A percentile compares a stretch with the other conserved stretches of the same genome.
Evolutionary conservation across 768 basidiomycete species (phyloP).

Genomic region (Leucocoprinus birnbaumii): DNA sequence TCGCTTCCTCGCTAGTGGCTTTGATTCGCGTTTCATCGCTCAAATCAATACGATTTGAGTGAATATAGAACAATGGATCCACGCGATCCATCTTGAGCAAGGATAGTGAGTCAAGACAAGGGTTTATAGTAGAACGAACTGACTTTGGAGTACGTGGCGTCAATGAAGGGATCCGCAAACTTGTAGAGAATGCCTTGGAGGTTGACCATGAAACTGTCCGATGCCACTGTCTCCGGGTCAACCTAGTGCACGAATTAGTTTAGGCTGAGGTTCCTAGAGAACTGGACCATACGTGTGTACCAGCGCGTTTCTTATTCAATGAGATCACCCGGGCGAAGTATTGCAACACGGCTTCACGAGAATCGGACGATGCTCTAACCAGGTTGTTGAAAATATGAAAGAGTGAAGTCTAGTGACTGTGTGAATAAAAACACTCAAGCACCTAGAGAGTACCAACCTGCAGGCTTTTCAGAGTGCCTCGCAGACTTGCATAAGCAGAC

Average conservation of each 20-base stretch:
- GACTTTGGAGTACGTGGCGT: constrained; percentile 86
- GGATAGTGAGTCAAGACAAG: neutral
- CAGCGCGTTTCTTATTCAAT: constrained; percentile 82
- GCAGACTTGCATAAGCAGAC: constrained; percentile 78
- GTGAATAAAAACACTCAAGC: neutral
- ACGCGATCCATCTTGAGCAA: constrained; percentile 79
- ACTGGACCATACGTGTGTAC: constrained; percentile 77
- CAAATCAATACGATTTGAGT: constrained; percentile 69
- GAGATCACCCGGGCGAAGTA: constrained; percentile 76
- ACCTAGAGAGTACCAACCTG: constrained; percentile 50
- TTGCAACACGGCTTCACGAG: constrained; percentile 78
- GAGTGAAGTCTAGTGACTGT: constrained; percentile 44
- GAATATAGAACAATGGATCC: constrained; percentile 77
- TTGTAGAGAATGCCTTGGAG: constrained; percentile 77
- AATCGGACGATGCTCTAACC: constrained; percentile 76
- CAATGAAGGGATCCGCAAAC: constrained; percentile 94
- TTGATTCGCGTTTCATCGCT: constrained; percentile 93
- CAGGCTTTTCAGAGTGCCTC: constrained; percentile 81
- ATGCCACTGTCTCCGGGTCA: constrained; percentile 80
- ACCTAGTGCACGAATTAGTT: constrained; percentile 60
- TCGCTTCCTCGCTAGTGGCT: constrained; percentile 85
- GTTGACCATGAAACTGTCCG: constrained; percentile 93
- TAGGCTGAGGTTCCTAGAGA: too few species aligned
- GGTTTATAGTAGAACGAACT: neutral
- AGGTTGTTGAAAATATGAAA: constrained; percentile 88